Base-by-base conservation (phyloP, 2,329 filamentous ascomycete genomes). In the Laburnicola sp. region DNA sequence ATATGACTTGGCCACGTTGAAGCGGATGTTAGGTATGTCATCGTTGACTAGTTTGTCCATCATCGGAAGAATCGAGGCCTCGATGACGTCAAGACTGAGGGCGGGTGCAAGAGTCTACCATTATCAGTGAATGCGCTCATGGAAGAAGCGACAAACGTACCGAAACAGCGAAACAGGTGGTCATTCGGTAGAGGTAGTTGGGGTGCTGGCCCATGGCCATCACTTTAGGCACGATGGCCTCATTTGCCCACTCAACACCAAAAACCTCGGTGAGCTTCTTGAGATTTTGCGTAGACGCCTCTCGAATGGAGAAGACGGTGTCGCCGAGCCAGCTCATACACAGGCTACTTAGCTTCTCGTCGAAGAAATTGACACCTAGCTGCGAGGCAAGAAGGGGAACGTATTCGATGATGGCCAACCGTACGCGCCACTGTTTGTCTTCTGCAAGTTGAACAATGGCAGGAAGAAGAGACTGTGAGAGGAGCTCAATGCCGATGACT, bases 181-280 rank as follows among this genome's bases (percentile, higher is more conserved):
- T 99, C 94, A 99, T 99, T 73, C 94, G 85, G 82, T 99, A 99
- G 46, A 99, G 87, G 74, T 99, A 99, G 79, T 99, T 99, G 55
- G 93, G 91, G 74, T 99, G 94, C 70, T 91, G 89, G 53, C 94
- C 94, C 94, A 99, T 97, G 32, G 89, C 89, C 83, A 96, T 94
- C 59, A 99, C 94, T 80, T 97, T 97, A 54, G 94, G 94, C 64
- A 99, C 96, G 69, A 99, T 99, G 40, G 92, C 91, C 72, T 92
- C 89, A 74, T 88, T 95, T 37, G 94, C 93, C 94, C 94, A 99
- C 58, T 96, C 91, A 11, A 97, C 92, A 41, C 94, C 94, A 71
- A 99, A 99, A 0, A 99, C 94, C 75, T 99, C 94, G 6, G 94
- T 97, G 54, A 99, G 82, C 82, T 97, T 97, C 83, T 96, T 96